Evolutionary conservation across 192 early-diverging fungal genomes (phyloP), one percentile per base, ranked within the genome.

Genomic region (Coemansia sp.): DNA sequence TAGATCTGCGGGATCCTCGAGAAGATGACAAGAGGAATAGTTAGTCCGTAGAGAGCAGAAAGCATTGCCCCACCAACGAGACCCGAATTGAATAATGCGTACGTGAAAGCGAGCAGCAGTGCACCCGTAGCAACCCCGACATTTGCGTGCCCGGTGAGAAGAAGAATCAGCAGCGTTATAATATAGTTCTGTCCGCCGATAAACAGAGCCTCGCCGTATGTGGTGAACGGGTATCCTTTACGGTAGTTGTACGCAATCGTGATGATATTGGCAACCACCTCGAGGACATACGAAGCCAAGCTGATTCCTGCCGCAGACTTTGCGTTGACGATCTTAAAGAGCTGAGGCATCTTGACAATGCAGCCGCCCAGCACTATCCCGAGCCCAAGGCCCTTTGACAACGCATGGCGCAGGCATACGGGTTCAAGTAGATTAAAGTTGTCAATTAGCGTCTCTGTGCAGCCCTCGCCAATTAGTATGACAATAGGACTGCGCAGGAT

Each of bases 261-360:
- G 53, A 94, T 92, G 16, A 87, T 80, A 41, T 89, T 91, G 39
- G 94, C 89, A 26, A 89, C 58, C 14, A 94, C 91, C 75, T 99
- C 98, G 35, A 99, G 81, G 6, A 92, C 67, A 65, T 93, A 92
- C 7, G 90, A 88, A 14, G 85, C 72, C 63, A 96, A 83, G 11
- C 92, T 94, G 56, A 99, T 85, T 3, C 97, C 97, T 55, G 86
- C 81, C 15, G 89, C 90, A 34, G 91, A 92, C 56, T 78, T 62
- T 41, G 89, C 82, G 23, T 74, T 72, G 20, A 93, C 55, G 55
- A 98, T 96, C 65, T 96, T 99, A 73, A 94, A 72, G 36, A 99
- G 96, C 83, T 99, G 96, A 9, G 98, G 98, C 33, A 99, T 76
- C 78, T 99, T 99, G 62, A 98, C 88, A 41, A 98, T 88, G 38